Evolutionary conservation across 2,329 filamentous ascomycete genomes (phyloP), one percentile per base, ranked within the genome.

Genomic region (Verticillium alfalfae): DNA sequence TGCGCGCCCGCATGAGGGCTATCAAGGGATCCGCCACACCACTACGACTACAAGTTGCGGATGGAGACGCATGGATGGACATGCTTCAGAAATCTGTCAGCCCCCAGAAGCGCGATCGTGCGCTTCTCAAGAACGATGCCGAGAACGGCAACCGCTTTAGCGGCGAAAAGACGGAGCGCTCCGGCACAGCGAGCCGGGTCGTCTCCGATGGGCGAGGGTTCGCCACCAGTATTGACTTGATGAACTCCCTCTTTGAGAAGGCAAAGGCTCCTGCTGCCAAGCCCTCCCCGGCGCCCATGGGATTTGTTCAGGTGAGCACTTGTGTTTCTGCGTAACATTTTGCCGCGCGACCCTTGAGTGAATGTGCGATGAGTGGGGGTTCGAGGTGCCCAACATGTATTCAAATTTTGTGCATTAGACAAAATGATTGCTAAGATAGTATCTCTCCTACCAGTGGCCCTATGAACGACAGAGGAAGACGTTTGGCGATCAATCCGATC

Each of bases 71-170:
- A 72, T 99, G 95, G 95, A 90, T 93, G 67, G 90, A 95, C 68
- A 93, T 97, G 79, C 82, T 99, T 66, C 91, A 93, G 73, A 93
- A 93, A 67, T 98, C 95, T 6, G 92, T 98, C 68, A 97, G 92
- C 70, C 94, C 95, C 6, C 88, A 91, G 71, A 98, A 98, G 79
- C 89, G 95, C 70, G 91, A 97, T 77, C 91, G 94, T 63, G 89
- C 88, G 34, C 80, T 95, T 38, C 81, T 88, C 49, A 82, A 81
- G 68, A 82, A 81, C 34, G 45, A 45, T 12, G 70, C 84, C 77
- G 76, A 88, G 82, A 79, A 89, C 78, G 34, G 49, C 38, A 60
- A 52, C n/a, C 41, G 34, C 31, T n/a, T 37, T 5, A 39, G 39
- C n/a, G 15, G 31, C 26, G 67, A 88, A 68, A 81, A 79, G 49